Evolutionary conservation across 768 basidiomycete genomes (phyloP).

Genomic region (Trametes maxima): DNA sequence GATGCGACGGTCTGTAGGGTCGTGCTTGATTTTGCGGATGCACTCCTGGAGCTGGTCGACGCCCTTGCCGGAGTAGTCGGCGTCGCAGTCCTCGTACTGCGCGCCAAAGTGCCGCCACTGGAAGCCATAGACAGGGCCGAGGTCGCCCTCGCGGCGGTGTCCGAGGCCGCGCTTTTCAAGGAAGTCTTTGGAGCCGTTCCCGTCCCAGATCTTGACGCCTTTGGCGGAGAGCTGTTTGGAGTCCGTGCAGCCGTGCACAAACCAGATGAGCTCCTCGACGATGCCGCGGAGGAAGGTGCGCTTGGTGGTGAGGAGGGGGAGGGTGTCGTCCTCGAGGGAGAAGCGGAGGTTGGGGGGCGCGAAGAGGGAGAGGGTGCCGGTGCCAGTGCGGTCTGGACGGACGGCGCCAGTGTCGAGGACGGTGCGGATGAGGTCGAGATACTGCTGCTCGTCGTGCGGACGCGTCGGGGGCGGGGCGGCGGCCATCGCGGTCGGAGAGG

Average conservation of each 20-base stretch:
- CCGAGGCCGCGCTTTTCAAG: conserved; percentile 82
- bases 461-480: conserved; percentile 3
- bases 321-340: conserved; percentile 69
- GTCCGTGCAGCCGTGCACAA: conserved; percentile 84
- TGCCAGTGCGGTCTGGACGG: conserved; percentile 92
- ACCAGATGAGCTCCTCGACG: conserved; percentile 94
- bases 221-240: conserved; percentile 71
- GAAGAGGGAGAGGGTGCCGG: conserved; percentile 90
- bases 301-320: conserved; percentile 95
- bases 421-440: conserved; percentile 77
- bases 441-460: conserved; percentile 85
- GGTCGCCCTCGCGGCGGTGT: conserved; percentile 85
- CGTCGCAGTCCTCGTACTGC: conserved; percentile 71
- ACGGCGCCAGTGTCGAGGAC: conserved; percentile 76
- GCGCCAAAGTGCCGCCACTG: conserved; percentile 97
- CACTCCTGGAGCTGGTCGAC: conserved; percentile 92
- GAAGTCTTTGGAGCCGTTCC: conserved; percentile 89
- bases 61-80: conserved; percentile 78
- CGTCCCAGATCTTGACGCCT: conserved; percentile 97
- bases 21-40: conserved; percentile 88
- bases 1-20: conserved; percentile 92
- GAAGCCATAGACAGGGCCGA: conserved; percentile 97
- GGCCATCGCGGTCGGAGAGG: conserved; percentile 4
- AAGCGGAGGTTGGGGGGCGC: conserved; percentile 91
- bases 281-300: conserved; percentile 92